These are phyloP conservation scores for Lachancea sp. DNA, from an alignment of 805 yeast genomes.

Conservation along the genomic window DNA sequence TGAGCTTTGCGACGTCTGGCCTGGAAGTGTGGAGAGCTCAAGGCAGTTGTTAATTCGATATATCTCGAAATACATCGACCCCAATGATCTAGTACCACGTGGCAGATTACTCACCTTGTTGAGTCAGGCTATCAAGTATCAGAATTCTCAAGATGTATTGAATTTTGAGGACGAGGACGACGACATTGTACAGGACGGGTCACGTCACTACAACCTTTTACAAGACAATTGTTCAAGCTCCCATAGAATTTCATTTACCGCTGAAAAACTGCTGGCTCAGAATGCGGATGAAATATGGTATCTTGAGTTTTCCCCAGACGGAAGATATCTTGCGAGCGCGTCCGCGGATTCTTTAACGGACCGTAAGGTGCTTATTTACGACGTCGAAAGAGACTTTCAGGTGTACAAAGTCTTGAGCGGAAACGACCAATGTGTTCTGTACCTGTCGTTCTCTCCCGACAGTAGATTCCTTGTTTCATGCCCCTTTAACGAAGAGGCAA, in stretches of 20 bases:
- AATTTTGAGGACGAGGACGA: constrained; percentile 26
- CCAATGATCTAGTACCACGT: constrained; percentile 48
- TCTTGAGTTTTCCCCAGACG: constrained; percentile 69
- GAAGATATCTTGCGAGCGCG: constrained; percentile 69
- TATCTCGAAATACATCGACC: constrained; percentile 43
- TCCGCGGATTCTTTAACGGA: constrained; percentile 47
- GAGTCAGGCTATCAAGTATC: constrained; percentile 45
- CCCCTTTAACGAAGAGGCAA: constrained; percentile 62
- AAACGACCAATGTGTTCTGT: constrained; percentile 51
- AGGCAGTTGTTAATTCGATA: constrained; percentile 38
- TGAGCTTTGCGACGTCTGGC: constrained; percentile 31
- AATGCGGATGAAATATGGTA: constrained; percentile 83
- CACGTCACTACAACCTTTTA: constrained; percentile 17
- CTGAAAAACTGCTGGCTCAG: constrained; percentile 26
- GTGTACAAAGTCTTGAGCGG: constrained; percentile 37
- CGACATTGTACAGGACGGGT: constrained; percentile 10
- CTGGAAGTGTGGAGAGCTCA: constrained; percentile 30
- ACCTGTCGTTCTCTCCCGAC: constrained; percentile 70
- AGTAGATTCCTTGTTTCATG: constrained; percentile 63
- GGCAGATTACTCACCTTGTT: constrained; percentile 45
- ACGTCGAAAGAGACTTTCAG: constrained; percentile 44
- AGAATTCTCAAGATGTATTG: constrained; percentile 34
- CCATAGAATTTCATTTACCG: constrained; percentile 17
- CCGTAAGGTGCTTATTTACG: constrained; percentile 56
- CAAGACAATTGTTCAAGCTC: constrained; percentile 20